Percentiles rank a stretch among this genome's conserved stretches.
Conservation (phyloP, 2,329 filamentous ascomycete genomes). For the Salinomyces thailandicus region DNA sequence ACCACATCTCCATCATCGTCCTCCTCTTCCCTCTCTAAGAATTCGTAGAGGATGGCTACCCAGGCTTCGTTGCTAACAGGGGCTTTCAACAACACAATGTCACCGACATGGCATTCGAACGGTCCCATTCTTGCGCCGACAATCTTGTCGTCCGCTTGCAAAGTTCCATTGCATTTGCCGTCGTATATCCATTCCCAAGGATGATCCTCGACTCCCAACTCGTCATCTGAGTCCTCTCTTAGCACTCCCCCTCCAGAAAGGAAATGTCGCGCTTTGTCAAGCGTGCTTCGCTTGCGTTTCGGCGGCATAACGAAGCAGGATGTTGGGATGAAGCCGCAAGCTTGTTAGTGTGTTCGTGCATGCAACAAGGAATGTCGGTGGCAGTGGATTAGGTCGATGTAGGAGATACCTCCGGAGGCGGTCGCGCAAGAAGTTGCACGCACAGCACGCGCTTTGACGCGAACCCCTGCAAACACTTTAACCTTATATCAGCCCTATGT, state of each 20-base stretch:
- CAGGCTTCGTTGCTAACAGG: constrained; percentile 76
- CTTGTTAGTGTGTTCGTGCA: too few relatives aligned
- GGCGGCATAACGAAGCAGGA: too few relatives aligned
- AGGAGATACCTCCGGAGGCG: too few relatives aligned
- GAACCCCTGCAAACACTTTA: too few relatives aligned
- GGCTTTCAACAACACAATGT: constrained; percentile 77
- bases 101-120: constrained; percentile 72
- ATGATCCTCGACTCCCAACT: constrained; percentile 49
- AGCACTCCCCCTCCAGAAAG: constrained; percentile 52
- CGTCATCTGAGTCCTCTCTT: constrained; percentile 79
- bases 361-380: too few relatives aligned
- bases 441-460: too few relatives aligned
- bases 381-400: too few relatives aligned
- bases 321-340: too few relatives aligned
- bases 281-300: constrained; percentile 30
- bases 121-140: constrained; percentile 71
- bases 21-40: constrained; percentile 57
- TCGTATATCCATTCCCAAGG: constrained; percentile 51
- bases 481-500: too few relatives aligned
- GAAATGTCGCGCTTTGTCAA: constrained; percentile 38
- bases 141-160: constrained; percentile 39
- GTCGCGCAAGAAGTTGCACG: too few relatives aligned
- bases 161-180: constrained; percentile 13
- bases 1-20: constrained; percentile 45
- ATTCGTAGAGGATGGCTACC: constrained; percentile 81